Evolutionary conservation across 2,329 filamentous ascomycete genomes (phyloP).

Genomic region (Sporothrix sp.): DNA sequence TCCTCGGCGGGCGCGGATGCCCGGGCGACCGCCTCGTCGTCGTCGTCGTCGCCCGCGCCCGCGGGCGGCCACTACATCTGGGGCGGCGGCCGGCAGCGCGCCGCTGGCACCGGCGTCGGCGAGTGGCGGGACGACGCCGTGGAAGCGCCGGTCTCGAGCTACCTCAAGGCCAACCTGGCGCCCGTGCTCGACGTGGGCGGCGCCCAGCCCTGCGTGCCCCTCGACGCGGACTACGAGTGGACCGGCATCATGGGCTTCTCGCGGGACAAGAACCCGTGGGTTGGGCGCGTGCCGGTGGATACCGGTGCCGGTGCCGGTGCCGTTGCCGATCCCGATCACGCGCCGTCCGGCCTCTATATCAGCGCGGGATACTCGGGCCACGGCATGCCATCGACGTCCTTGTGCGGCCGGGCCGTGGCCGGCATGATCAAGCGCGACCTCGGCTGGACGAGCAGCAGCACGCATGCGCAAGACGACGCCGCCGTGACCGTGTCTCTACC

Average conservation of each 20-base stretch:
- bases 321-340: too few relatives aligned
- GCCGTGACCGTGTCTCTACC: background rate
- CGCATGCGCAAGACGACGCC: background rate
- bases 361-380: conserved; percentile 62
- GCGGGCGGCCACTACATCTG: conserved; percentile 53
- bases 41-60: background rate
- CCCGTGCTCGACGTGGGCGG: conserved; percentile 32
- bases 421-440: conserved; percentile 40
- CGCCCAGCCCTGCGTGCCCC: conserved; percentile 23
- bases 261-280: conserved; percentile 58
- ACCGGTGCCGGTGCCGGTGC: conserved; percentile 35
- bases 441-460: too few relatives aligned
- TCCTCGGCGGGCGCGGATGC: background rate
- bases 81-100: conserved; percentile 57
- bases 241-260: conserved; percentile 74
- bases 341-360: too few relatives aligned
- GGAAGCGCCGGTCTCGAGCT: conserved; percentile 38
- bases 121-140: conserved; percentile 28
- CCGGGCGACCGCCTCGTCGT: conserved; percentile 22
- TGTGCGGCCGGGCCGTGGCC: conserved; percentile 55
- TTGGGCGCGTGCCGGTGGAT: conserved; percentile 52
- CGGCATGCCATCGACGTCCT: conserved; percentile 65
- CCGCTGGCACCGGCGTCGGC: conserved; percentile 34
- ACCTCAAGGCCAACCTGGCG: conserved; percentile 40
- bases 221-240: conserved; percentile 56